Evolutionary conservation across 1,284 basidiomycete genomes (phyloP).

Genomic region (Naganishia sp.): DNA sequence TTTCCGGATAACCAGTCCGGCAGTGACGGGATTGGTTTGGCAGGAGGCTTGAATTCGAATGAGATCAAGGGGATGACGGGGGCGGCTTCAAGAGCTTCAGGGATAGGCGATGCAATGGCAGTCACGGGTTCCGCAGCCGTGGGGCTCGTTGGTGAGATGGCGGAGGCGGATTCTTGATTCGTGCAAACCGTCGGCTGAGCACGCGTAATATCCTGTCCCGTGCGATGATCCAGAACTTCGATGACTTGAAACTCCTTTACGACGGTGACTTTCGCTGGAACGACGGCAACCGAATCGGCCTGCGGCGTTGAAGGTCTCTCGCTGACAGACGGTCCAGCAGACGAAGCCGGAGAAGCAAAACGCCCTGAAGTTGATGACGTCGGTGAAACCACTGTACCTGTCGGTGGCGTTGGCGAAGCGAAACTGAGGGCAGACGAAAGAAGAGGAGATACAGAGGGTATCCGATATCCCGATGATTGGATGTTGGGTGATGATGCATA

Average conservation of each 20-base stretch:
- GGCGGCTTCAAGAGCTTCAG: not conserved
- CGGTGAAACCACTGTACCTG: not conserved
- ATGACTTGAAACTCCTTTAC: too few relatives aligned
- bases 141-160: not conserved
- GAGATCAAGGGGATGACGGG: not conserved
- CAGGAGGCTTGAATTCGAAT: constrained; percentile 12
- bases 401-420: not conserved
- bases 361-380: not conserved
- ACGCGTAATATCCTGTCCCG: not conserved
- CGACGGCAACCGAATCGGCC: too few relatives aligned
- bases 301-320: too few relatives aligned
- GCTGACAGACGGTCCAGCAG: not conserved
- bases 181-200: not conserved
- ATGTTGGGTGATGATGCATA: not conserved
- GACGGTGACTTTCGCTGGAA: too few relatives aligned
- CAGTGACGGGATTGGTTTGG: constrained; percentile 3
- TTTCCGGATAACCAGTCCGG: constrained; percentile 9
- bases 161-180: not conserved
- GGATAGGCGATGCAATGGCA: too few relatives aligned
- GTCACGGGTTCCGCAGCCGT: too few relatives aligned
- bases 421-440: not conserved
- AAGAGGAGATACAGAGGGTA: constrained; percentile 1
- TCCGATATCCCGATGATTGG: not conserved
- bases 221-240: too few relatives aligned
- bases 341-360: not conserved